Evolutionary conservation across 768 basidiomycete species (phyloP), one percentile per base, ranked within the genome.

Genomic region (Infundibulicybe gibba): DNA sequence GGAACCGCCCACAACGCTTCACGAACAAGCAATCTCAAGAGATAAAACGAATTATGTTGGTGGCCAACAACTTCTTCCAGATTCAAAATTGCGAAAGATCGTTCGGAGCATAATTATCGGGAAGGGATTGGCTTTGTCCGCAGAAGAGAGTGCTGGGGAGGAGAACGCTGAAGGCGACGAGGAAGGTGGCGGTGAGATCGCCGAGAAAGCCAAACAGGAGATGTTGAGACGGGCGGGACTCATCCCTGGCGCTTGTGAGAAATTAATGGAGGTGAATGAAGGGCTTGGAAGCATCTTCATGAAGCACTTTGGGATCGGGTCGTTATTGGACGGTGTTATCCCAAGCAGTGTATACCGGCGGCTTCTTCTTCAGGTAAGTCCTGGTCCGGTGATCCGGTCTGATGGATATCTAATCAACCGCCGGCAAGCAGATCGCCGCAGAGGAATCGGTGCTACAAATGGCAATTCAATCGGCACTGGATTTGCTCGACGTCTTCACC

Each of bases 381-480:
- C 15, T 34, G 11, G 15, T 34, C 15, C 33, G 15, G 16, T n/a
- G n/a, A n/a, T n/a, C n/a, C n/a, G n/a, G n/a, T n/a, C n/a, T n/a
- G n/a, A n/a, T n/a, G n/a, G n/a, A n/a, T n/a, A n/a, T n/a, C n/a
- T n/a, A n/a, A n/a, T n/a, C n/a, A n/a, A n/a, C 30, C 19, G 44
- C 41, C n/a, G 37, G 20, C 32, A 30, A 16, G 46, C 37, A 59
- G 59, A 32, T 61, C 17, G 43, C 49, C 11, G 56, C 52, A 1
- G 59, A 59, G 44, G 58, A 50, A 39, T 61, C 59, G 0, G 54
- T 61, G n/a, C n/a, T n/a, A n/a, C n/a, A n/a, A n/a, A n/a, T n/a
- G n/a, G n/a, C n/a, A n/a, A n/a, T n/a, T n/a, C n/a, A n/a, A n/a
- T n/a, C n/a, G n/a, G n/a, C n/a, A n/a, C n/a, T n/a, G n/a, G n/a